Conservation (phyloP, 139 green algal genomes). For the Tetratostichococcus sp. region DNA sequence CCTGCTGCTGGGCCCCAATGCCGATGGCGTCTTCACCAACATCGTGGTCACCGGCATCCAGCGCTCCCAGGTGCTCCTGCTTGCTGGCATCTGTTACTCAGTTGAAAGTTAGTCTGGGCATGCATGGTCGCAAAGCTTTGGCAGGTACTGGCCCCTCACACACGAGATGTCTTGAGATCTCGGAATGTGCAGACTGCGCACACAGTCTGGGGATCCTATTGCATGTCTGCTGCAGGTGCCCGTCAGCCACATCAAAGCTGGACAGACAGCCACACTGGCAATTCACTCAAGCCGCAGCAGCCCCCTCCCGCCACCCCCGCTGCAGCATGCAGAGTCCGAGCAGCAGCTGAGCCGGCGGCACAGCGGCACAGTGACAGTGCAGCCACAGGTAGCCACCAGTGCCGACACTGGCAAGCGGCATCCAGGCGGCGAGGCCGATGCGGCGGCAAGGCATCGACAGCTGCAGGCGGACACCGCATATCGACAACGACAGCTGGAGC, state of each 20-base stretch:
- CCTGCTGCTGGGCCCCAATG: constrained; percentile 63
- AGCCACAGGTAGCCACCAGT: not conserved
- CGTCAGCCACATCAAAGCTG: constrained; percentile 48
- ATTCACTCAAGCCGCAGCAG: not conserved
- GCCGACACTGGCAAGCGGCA: not conserved
- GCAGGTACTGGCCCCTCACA: too few species aligned
- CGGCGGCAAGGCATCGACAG: not conserved
- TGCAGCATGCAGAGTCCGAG: not conserved
- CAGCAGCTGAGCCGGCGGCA: not conserved
- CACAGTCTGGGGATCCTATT: too few species aligned
- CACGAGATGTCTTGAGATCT: too few species aligned
- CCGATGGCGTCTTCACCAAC: constrained; percentile 46
- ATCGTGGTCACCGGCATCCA: constrained; percentile 66
- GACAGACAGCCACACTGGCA: constrained; percentile 56
- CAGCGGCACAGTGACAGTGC: not conserved
- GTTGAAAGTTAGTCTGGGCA: too few species aligned
- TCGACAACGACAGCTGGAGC: not conserved
- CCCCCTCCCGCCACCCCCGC: not conserved
- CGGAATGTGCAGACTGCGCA: too few species aligned
- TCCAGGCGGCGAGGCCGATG: not conserved
- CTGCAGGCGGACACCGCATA: not conserved
- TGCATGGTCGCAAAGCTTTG: too few species aligned
- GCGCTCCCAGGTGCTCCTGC: constrained; percentile 40
- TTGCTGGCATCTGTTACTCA: too few species aligned
- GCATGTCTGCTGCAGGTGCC: constrained; percentile 52